These are phyloP conservation scores for Naganishia sp. DNA, from an alignment of 1,284 basidiomycete genomes.

Conservation along the genomic window DNA sequence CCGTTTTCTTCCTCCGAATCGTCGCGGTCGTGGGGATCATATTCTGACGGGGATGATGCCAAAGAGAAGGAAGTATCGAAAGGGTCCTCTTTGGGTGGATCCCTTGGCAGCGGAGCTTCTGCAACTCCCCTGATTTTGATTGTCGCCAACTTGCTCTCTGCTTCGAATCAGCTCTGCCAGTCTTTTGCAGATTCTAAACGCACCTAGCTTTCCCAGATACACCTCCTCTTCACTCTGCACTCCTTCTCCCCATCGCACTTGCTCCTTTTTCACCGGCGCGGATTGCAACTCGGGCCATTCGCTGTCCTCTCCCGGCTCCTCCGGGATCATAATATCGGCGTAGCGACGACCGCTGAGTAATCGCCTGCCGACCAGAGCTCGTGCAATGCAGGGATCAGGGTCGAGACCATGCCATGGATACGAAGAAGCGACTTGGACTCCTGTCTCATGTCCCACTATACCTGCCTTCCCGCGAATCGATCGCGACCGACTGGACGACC, in stretches of 20 bases:
- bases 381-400: too few relatives aligned
- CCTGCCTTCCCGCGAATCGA: too few relatives aligned
- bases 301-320: constrained; percentile 22
- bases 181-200: not conserved
- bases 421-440: too few relatives aligned
- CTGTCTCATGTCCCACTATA: too few relatives aligned
- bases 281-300: constrained; percentile 30
- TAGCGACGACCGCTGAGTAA: too few relatives aligned
- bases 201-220: constrained; percentile 30
- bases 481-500: too few relatives aligned
- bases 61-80: constrained; percentile 8
- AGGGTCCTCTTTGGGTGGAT: constrained; percentile 5
- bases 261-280: not conserved
- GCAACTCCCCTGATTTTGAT: not conserved
- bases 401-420: too few relatives aligned
- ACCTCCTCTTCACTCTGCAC: constrained; percentile 32
- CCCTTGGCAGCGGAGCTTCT: not conserved
- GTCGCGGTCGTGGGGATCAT: not conserved
- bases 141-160: constrained; percentile 25
- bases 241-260: constrained; percentile 18
- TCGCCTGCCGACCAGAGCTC: too few relatives aligned
- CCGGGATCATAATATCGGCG: not conserved
- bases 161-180: not conserved
- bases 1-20: constrained; percentile 1
- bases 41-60: constrained; percentile 16